phyloP scores from a whole-genome alignment of 1,284 basidiomycete genomes.

The Ustilago loliicola region DNA sequence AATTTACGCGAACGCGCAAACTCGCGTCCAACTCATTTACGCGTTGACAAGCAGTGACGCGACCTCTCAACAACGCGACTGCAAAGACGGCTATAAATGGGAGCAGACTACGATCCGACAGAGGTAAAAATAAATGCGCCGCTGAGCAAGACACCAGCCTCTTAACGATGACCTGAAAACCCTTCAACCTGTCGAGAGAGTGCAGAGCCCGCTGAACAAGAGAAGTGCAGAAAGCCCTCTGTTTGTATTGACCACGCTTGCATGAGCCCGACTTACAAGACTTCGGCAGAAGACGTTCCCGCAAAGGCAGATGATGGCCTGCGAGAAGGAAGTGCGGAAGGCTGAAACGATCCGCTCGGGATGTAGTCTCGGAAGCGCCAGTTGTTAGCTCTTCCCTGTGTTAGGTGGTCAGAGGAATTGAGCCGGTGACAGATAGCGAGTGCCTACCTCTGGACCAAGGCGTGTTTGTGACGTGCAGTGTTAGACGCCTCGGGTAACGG shows the following conservation, averaged over 20 bases:
- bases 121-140: too few species aligned
- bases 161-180: too few species aligned
- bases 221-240: too few species aligned
- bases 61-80: not conserved
- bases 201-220: too few species aligned
- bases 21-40: conserved; percentile 36
- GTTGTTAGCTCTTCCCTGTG: not conserved
- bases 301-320: not conserved
- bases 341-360: not conserved
- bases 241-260: too few species aligned
- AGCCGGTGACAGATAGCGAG: conserved; percentile 5
- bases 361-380: not conserved
- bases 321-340: not conserved
- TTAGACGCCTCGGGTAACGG: conserved; percentile 28
- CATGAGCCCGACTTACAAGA: too few species aligned
- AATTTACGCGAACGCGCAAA: conserved; percentile 35
- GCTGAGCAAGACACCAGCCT: too few species aligned
- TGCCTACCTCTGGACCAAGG: not conserved
- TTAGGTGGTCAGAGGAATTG: not conserved
- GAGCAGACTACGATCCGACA: too few species aligned
- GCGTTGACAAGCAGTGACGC: conserved; percentile 12
- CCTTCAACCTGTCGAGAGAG: too few species aligned
- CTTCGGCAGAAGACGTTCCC: too few species aligned
- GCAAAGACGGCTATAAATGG: not conserved
- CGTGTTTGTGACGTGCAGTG: conserved; percentile 16